phyloP scores from a whole-genome alignment of 169 alveolate species.

The Cryptosporidium sp. region DNA sequence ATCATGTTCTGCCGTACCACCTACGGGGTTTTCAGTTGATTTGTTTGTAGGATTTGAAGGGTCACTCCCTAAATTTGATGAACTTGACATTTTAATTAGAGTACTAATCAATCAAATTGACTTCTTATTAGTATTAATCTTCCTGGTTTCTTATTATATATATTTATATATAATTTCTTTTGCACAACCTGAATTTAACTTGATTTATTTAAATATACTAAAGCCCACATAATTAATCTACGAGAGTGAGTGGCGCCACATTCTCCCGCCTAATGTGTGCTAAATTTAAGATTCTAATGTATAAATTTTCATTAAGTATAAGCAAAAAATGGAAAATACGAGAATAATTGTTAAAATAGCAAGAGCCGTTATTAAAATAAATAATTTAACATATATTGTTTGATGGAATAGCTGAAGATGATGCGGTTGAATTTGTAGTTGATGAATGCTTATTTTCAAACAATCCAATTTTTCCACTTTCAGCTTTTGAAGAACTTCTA shows the following conservation, averaged over 20 bases:
- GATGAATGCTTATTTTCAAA: background rate
- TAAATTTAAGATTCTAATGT: constrained; percentile 6
- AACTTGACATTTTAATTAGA: constrained; percentile 46
- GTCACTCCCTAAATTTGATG: constrained; percentile 25
- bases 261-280: constrained; percentile 28
- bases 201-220: constrained; percentile 22
- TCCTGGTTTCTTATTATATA: constrained; percentile 5
- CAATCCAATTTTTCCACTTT: background rate
- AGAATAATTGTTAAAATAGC: background rate
- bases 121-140: background rate
- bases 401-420: constrained; percentile 67
- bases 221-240: constrained; percentile 42
- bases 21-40: constrained; percentile 21
- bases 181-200: background rate
- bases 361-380: background rate
- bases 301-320: background rate
- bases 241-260: constrained; percentile 62
- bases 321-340: background rate
- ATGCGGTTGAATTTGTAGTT: constrained; percentile 31
- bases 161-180: background rate
- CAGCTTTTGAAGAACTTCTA: constrained; percentile 43
- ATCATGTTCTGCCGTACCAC: constrained; percentile 53
- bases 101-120: background rate
- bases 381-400: constrained; percentile 52
- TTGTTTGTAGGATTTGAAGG: constrained; percentile 22